These are phyloP conservation scores for Borovskyia barvae DNA, from an alignment of 208 protist genomes.

Conservation along the genomic window DNA sequence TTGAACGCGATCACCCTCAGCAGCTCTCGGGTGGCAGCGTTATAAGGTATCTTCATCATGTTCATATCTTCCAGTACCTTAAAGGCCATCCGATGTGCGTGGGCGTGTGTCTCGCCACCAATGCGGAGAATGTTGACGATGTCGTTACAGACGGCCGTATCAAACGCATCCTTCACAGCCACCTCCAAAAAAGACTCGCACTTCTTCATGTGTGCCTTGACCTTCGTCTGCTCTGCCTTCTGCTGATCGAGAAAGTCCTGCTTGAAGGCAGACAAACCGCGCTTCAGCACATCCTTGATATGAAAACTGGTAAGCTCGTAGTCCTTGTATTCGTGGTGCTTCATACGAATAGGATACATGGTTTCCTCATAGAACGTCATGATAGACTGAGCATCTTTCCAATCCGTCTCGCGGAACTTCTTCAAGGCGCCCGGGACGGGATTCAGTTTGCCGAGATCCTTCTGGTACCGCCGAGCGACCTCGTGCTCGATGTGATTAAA, in stretches of 20 bases:
- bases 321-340: slow-evolving; percentile 50
- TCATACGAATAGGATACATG: slow-evolving; percentile 70
- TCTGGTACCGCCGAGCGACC: slow-evolving; percentile 36
- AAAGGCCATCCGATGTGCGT: slow-evolving; percentile 64
- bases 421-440: slow-evolving; percentile 55
- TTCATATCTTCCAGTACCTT: slow-evolving; percentile 91
- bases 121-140: slow-evolving; percentile 87
- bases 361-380: slow-evolving; percentile 82
- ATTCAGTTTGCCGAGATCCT: slow-evolving; percentile 28
- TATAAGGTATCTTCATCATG: slow-evolving; percentile 69
- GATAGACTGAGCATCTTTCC: slow-evolving; percentile 50
- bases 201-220: slow-evolving; percentile 70
- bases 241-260: slow-evolving; percentile 85
- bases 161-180: slow-evolving; percentile 61
- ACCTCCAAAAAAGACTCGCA: slow-evolving; percentile 56
- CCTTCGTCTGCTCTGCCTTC: slow-evolving; percentile 60
- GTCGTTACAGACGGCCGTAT: slow-evolving; percentile 80
- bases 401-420: slow-evolving; percentile 66
- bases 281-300: slow-evolving; percentile 89
- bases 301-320: slow-evolving; percentile 77
- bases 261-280: slow-evolving; percentile 83
- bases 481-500: slow-evolving; percentile 55
- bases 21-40: slow-evolving; percentile 68
- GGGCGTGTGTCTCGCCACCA: slow-evolving; percentile 66
- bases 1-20: slow-evolving; percentile 69